These are phyloP conservation scores for Chrysanthemum makinoi DNA, from an alignment of 129 eudicot species.

Conservation along the genomic window DNA sequence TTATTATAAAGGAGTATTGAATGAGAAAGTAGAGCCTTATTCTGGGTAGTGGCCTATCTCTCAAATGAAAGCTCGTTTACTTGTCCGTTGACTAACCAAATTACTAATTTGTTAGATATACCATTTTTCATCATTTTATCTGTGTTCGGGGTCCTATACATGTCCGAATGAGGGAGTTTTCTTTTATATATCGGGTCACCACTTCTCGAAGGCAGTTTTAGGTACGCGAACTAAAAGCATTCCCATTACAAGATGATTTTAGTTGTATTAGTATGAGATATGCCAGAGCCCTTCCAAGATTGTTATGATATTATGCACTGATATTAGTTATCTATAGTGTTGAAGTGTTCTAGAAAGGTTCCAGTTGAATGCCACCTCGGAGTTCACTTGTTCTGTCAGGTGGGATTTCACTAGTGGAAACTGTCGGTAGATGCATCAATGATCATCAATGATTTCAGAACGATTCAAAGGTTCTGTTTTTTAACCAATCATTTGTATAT, in stretches of 20 bases:
- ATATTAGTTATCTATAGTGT: neutral
- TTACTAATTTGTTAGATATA: neutral
- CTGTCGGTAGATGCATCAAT: neutral
- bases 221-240: too few species aligned
- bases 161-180: neutral
- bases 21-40: neutral
- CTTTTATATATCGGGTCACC: too few species aligned
- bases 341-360: neutral
- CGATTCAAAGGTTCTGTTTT: neutral
- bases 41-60: neutral
- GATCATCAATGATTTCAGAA: neutral
- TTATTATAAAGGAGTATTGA: neutral
- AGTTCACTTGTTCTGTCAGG: too few species aligned
- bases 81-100: neutral
- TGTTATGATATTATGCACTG: neutral
- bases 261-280: too few species aligned
- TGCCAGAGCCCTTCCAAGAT: too few species aligned
- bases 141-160: neutral
- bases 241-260: too few species aligned
- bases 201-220: too few species aligned
- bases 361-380: neutral
- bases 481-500: neutral
- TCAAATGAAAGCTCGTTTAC: neutral
- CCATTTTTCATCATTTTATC: neutral
- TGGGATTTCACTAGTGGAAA: neutral